Conservation (phyloP, 2,329 filamentous ascomycete species). For the Parafenestella ontariensis region DNA sequence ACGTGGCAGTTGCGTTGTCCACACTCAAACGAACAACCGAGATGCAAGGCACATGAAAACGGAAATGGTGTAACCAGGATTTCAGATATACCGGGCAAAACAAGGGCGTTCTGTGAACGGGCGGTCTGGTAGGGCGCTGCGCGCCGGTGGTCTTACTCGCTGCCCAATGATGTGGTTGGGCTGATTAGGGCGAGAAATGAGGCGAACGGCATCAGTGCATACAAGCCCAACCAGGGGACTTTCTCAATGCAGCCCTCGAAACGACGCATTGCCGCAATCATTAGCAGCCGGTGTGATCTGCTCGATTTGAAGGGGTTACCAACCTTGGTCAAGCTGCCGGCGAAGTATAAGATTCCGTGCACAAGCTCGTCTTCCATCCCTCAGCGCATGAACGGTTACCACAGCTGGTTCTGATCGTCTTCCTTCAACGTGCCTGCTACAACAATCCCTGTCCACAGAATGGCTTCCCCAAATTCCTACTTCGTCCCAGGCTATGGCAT, state of each 20-base stretch:
- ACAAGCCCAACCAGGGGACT: slow-evolving; percentile 30
- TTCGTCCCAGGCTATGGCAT: slow-evolving; percentile 54
- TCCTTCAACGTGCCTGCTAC: slow-evolving; percentile 3
- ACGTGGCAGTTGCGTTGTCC: slow-evolving; percentile 32
- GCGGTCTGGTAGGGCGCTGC: slow-evolving; percentile 15
- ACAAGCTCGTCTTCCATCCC: slow-evolving; percentile 21
- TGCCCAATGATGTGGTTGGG: slow-evolving; percentile 38
- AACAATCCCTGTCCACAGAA: slow-evolving; percentile 9
- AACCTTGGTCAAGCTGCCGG: slow-evolving; percentile 4
- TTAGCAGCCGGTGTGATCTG: slow-evolving; percentile 19
- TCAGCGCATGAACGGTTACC: slow-evolving; percentile 18
- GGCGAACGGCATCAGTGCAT: slow-evolving; percentile 38
- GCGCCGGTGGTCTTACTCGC: slow-evolving; percentile 24
- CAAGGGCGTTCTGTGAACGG: slow-evolving; percentile 10
- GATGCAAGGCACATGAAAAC: slow-evolving; percentile 12
- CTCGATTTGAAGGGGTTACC: slow-evolving; percentile 8
- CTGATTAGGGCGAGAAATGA: slow-evolving; percentile 38
- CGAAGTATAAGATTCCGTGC: slow-evolving; percentile 31
- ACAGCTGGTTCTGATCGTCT: slow-evolving; percentile 16
- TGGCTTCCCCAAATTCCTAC: slow-evolving; percentile 48
- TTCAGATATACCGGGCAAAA: slow-evolving; percentile 10
- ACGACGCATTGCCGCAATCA: slow-evolving; percentile 5
- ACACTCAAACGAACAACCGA: slow-evolving; percentile 8
- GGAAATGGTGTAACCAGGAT: slow-evolving; percentile 4
- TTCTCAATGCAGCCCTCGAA: slow-evolving; percentile 6